These are phyloP conservation scores for Endocarpon pusillum DNA, from an alignment of 495 filamentous ascomycete species.

Conservation along the genomic window DNA sequence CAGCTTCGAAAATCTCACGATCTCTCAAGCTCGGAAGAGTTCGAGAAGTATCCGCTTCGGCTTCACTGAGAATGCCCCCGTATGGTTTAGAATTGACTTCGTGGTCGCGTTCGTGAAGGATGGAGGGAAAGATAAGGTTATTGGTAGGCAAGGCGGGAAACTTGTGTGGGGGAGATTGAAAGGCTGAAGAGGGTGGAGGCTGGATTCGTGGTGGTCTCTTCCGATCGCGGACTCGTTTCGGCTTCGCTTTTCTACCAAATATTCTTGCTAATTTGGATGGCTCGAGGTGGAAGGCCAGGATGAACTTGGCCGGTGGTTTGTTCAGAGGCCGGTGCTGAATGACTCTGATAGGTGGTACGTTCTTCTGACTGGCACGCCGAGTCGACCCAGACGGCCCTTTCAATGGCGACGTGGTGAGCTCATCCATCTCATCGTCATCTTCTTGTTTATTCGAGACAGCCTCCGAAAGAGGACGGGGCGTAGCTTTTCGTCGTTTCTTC, in stretches of 20 bases:
- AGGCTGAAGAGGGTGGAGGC: constrained; percentile 18
- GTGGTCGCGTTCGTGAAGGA: constrained; percentile 60
- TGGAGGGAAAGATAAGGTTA: constrained; percentile 56
- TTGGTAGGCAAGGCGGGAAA: constrained; percentile 26
- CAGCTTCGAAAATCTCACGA: constrained; percentile 69
- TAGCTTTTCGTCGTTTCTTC: constrained; percentile 23
- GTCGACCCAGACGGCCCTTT: constrained; percentile 14
- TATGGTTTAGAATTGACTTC: constrained; percentile 92
- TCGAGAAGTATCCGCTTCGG: constrained; percentile 77
- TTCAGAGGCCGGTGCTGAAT: constrained; percentile 8
- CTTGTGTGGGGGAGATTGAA: constrained; percentile 24
- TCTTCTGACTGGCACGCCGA: constrained; percentile 17
- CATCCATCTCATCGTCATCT: constrained; percentile 10
- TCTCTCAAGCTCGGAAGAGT: constrained; percentile 69
- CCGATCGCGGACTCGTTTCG: constrained; percentile 12
- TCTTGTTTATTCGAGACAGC: constrained; percentile 2
- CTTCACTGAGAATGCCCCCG: constrained; percentile 77
- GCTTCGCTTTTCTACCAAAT: constrained; percentile 16
- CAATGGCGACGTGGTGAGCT: constrained; percentile 8
- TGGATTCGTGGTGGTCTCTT: constrained; percentile 15
- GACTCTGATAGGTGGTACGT: constrained; percentile 15
- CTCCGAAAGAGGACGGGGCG: not conserved
- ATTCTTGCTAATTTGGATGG: constrained; percentile 41
- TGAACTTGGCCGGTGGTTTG: constrained; percentile 23
- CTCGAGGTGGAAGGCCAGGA: constrained; percentile 43